Percentiles rank a stretch among this genome's conserved stretches.
Conservation (phyloP, 805 yeast genomes). For the Sugiyamaella floridensis region DNA sequence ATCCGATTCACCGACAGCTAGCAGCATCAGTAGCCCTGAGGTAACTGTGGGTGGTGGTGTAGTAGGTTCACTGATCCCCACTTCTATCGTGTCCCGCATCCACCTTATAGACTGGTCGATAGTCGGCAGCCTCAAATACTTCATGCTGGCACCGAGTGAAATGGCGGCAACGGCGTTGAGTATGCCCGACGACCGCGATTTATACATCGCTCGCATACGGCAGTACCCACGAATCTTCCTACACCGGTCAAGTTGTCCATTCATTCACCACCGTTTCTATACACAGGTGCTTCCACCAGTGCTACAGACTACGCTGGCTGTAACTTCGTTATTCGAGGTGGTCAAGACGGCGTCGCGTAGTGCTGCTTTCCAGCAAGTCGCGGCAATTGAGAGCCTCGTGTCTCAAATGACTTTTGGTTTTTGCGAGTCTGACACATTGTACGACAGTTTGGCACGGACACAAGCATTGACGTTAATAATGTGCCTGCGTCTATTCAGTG, state of each 20-base stretch:
- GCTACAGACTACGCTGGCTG: conserved; percentile 1
- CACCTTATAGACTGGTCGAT: background rate
- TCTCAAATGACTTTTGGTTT: background rate
- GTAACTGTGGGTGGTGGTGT: background rate
- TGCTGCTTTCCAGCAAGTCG: background rate
- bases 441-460: conserved; percentile 6
- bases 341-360: background rate
- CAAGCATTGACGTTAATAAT: conserved; percentile 8
- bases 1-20: background rate
- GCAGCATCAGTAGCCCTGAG: background rate
- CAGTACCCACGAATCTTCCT: conserved; percentile 5
- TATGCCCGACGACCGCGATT: background rate
- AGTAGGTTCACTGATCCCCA: background rate
- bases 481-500: conserved; percentile 7
- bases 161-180: background rate
- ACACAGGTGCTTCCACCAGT: conserved; percentile 6
- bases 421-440: background rate
- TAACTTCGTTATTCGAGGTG: conserved; percentile 3
- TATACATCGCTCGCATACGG: background rate
- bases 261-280: conserved; percentile 7
- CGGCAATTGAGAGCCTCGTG: background rate
- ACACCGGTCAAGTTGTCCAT: background rate
- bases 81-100: background rate
- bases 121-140: background rate
- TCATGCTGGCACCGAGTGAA: background rate